phyloP scores from a whole-genome alignment of 2,329 filamentous ascomycete species.

The Nemania serpens region DNA sequence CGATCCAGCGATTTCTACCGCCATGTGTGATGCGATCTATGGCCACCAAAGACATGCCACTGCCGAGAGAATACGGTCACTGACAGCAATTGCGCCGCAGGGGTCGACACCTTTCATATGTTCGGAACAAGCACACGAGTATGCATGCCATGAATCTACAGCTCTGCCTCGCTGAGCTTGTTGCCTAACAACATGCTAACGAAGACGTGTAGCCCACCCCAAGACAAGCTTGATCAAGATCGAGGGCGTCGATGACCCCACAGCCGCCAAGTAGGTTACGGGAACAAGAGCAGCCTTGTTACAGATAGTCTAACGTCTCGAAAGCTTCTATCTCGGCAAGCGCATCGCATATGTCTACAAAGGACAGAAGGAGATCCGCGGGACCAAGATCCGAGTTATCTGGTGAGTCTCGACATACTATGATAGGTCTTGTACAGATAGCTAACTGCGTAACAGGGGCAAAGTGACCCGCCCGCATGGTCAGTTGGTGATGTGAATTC shows the following conservation, averaged over 20 bases:
- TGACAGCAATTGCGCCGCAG: slow-evolving; percentile 51
- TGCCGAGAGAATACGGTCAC: slow-evolving; percentile 13
- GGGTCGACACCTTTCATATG: slow-evolving; percentile 96
- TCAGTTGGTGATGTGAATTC: slow-evolving; percentile 42
- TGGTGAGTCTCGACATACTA: slow-evolving; percentile 51
- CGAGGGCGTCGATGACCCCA: slow-evolving; percentile 91
- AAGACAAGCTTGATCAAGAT: slow-evolving; percentile 96
- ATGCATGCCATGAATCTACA: slow-evolving; percentile 11
- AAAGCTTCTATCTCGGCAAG: slow-evolving; percentile 96
- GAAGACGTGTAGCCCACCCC: slow-evolving; percentile 86
- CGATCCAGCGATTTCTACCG: slow-evolving; percentile 5
- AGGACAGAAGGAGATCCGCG: slow-evolving; percentile 90
- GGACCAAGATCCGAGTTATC: slow-evolving; percentile 98
- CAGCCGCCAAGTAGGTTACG: slow-evolving; percentile 77
- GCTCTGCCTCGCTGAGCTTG: background rate
- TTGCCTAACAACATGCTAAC: slow-evolving; percentile 57
- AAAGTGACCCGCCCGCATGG: slow-evolving; percentile 96
- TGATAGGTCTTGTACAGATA: background rate
- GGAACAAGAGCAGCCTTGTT: background rate
- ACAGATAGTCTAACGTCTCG: slow-evolving; percentile 29
- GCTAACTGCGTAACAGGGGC: slow-evolving; percentile 56
- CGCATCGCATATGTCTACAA: slow-evolving; percentile 99
- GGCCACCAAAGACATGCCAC: slow-evolving; percentile 2
- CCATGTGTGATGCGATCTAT: slow-evolving; percentile 8
- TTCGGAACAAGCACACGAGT: slow-evolving; percentile 55